phyloP scores from a whole-genome alignment of 2,329 filamentous ascomycete genomes.

The Aspergillus novoparasiticus region DNA sequence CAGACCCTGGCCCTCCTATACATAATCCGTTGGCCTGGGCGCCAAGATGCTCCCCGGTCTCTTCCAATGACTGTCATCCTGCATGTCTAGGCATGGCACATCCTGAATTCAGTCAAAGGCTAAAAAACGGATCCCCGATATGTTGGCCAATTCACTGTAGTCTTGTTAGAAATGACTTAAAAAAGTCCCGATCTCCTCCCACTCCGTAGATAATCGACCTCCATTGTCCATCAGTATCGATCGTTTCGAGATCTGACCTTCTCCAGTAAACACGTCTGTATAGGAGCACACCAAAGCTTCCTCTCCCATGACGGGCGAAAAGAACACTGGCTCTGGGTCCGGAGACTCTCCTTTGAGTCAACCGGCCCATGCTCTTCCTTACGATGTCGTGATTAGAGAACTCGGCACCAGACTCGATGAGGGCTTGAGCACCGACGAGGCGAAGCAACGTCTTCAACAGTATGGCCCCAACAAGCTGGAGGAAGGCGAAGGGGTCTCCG shows the following conservation, averaged over 20 bases:
- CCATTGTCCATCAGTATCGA: neutral
- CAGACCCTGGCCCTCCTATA: neutral
- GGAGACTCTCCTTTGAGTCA: constrained; percentile 49
- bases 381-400: constrained; percentile 56
- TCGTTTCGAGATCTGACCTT: neutral
- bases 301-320: constrained; percentile 17
- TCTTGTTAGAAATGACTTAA: neutral
- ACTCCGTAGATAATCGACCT: neutral
- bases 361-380: constrained; percentile 63
- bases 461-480: constrained; percentile 66
- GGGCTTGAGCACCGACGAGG: constrained; percentile 59
- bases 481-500: constrained; percentile 66
- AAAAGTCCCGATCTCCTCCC: neutral
- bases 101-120: neutral
- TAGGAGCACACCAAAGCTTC: neutral
- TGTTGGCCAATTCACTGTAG: neutral
- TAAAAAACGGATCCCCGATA: neutral
- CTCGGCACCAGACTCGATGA: constrained; percentile 57
- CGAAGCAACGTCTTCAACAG: constrained; percentile 55
- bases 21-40: neutral
- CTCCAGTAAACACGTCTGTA: neutral
- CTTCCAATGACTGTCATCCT: neutral
- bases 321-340: constrained; percentile 10
- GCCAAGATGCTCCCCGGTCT: neutral
- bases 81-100: neutral